Percentiles rank a stretch among this genome's conserved stretches.
Conservation (phyloP, 2,329 filamentous ascomycete species). For the Mollisia scopiformis region DNA sequence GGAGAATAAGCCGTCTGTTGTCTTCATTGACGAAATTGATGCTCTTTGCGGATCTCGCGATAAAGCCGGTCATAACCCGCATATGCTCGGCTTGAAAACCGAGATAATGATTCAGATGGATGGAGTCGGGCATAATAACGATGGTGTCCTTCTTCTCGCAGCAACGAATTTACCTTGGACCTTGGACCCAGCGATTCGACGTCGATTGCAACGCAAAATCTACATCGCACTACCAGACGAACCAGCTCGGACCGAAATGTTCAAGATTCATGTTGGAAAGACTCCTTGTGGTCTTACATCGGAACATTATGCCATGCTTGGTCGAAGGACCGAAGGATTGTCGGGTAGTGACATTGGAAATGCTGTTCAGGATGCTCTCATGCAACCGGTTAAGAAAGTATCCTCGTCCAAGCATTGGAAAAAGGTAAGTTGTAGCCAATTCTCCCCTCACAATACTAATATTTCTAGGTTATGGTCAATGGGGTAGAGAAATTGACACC, state of each 20-base stretch:
- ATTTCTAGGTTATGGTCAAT: not conserved
- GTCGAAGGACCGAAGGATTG: not conserved
- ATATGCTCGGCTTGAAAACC: not conserved
- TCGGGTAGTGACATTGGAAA: constrained; percentile 10
- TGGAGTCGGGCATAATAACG: constrained; percentile 4
- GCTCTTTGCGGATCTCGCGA: constrained; percentile 5
- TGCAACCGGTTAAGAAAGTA: constrained; percentile 13
- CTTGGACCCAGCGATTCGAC: constrained; percentile 7
- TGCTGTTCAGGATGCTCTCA: constrained; percentile 10
- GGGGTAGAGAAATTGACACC: constrained; percentile 9
- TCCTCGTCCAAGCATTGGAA: constrained; percentile 7
- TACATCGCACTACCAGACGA: constrained; percentile 14
- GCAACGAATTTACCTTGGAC: constrained; percentile 11
- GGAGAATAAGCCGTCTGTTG: constrained; percentile 8
- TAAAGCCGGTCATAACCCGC: not conserved
- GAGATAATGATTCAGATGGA: constrained; percentile 13
- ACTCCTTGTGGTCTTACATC: not conserved
- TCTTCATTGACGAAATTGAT: constrained; percentile 14
- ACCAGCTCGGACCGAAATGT: constrained; percentile 3
- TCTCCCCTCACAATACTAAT: not conserved
- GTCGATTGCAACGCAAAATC: constrained; percentile 4
- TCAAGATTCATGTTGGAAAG: constrained; percentile 8
- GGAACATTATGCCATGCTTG: not conserved
- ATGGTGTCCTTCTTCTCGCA: constrained; percentile 5
- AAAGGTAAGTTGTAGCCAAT: not conserved